Conservation (phyloP, 2,329 filamentous ascomycete genomes). For the Chaetomium sp. region DNA sequence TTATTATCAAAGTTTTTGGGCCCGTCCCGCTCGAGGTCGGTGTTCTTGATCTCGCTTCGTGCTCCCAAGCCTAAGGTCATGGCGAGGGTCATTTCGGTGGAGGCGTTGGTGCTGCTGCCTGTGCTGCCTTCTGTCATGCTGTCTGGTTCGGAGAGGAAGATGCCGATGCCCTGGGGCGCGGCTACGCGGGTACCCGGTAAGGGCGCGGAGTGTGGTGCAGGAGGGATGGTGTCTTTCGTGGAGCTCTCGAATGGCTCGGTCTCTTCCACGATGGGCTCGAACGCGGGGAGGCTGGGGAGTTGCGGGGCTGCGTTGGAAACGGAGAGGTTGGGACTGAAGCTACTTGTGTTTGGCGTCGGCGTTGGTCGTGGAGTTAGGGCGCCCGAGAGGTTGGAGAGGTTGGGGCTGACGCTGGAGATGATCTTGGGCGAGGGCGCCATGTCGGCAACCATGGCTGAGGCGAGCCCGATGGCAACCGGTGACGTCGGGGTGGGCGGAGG, state of each 20-base stretch:
- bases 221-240: not conserved
- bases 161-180: not conserved
- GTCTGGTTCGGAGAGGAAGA: conserved; percentile 19
- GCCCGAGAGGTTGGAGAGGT: not conserved
- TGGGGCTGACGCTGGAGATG: conserved; percentile 3
- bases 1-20: not conserved
- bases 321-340: not conserved
- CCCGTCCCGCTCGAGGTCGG: not conserved
- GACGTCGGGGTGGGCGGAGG: conserved; percentile 8
- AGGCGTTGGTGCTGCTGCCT: conserved; percentile 15
- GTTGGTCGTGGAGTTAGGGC: not conserved
- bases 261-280: conserved; percentile 20
- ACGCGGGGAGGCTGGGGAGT: conserved; percentile 19
- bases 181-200: not conserved
- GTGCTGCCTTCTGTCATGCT: conserved; percentile 28
- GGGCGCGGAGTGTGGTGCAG: not conserved
- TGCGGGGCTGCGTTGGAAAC: conserved; percentile 15
- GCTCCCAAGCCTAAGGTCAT: not conserved
- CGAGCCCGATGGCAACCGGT: conserved; percentile 18
- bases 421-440: conserved; percentile 22
- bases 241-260: conserved; percentile 8
- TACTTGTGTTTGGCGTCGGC: not conserved
- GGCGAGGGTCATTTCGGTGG: conserved; percentile 2
- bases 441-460: conserved; percentile 20
- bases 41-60: not conserved